Evolutionary conservation across 805 yeast genomes (phyloP).

Genomic region (Candida wancherniae): DNA sequence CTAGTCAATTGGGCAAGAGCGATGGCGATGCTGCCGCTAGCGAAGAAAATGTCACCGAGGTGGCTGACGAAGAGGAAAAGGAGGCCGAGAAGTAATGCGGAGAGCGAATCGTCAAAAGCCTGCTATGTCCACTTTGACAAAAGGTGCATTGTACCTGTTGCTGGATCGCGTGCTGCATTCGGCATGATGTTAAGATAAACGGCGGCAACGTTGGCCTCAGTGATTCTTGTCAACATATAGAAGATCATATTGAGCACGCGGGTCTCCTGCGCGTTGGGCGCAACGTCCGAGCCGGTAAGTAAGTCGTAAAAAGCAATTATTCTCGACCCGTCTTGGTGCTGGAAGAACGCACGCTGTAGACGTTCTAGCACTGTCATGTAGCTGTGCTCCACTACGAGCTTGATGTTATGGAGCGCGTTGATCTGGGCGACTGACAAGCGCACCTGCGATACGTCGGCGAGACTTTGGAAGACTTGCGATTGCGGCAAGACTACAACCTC

Average conservation of each 20-base stretch:
- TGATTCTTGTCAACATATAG: constrained; percentile 1
- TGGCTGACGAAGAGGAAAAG: constrained; percentile 19
- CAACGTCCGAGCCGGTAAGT: constrained; percentile 1
- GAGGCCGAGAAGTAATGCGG: constrained; percentile 21
- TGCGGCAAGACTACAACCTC: no score
- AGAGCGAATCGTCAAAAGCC: no score
- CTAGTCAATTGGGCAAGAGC: constrained; percentile 42
- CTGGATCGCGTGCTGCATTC: no score
- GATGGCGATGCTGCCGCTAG: constrained; percentile 15
- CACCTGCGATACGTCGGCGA: no score
- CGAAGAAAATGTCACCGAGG: constrained; percentile 10
- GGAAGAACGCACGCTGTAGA: no score
- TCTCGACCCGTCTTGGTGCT: no score
- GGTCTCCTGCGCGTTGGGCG: neutral
- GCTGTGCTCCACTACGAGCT: constrained; percentile 1
- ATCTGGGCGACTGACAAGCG: constrained; percentile 1
- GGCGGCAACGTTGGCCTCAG: no score
- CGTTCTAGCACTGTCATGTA: neutral
- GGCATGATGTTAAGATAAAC: no score
- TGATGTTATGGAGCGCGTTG: constrained; percentile 1
- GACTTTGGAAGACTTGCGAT: no score
- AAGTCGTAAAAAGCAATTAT: constrained; percentile 4
- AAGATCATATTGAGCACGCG: neutral
- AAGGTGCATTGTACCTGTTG: no score
- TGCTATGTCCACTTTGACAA: no score